phyloP scores from a whole-genome alignment of 2,329 filamentous ascomycete species.

The Penicillium sp. region DNA sequence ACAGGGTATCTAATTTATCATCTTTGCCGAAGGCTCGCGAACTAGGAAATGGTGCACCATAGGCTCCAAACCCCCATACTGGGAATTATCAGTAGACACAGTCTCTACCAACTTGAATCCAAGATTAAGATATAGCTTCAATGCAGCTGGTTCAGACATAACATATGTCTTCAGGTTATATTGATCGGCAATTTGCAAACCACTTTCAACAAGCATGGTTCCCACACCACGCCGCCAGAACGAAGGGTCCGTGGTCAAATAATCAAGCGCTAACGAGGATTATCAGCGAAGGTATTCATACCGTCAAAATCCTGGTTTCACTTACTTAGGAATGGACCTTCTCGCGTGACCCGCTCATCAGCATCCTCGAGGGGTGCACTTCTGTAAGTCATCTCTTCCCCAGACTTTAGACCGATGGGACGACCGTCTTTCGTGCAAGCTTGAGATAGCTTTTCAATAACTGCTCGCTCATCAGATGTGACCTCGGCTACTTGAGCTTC shows the following conservation, averaged over 20 bases:
- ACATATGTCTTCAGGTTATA: background rate
- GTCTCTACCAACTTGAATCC: background rate
- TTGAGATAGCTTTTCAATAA: background rate
- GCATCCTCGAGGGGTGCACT: background rate
- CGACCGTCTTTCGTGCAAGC: background rate
- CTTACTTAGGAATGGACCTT: background rate
- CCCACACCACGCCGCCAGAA: background rate
- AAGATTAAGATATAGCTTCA: background rate
- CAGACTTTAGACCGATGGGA: background rate
- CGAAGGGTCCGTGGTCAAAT: background rate
- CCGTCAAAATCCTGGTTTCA: background rate
- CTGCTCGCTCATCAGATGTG: background rate
- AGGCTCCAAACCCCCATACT: background rate
- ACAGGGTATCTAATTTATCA: background rate
- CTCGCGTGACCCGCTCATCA: background rate
- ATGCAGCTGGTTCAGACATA: background rate
- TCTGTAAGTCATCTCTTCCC: background rate
- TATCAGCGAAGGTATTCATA: background rate
- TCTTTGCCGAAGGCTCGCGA: background rate
- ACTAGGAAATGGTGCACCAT: background rate
- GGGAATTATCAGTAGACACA: background rate
- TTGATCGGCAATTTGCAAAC: background rate
- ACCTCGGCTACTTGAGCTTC: background rate
- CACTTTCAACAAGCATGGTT: background rate
- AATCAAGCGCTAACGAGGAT: background rate